Evolutionary conservation across 768 basidiomycete genomes (phyloP).

Genomic region (Artomyces pyxidatus): DNA sequence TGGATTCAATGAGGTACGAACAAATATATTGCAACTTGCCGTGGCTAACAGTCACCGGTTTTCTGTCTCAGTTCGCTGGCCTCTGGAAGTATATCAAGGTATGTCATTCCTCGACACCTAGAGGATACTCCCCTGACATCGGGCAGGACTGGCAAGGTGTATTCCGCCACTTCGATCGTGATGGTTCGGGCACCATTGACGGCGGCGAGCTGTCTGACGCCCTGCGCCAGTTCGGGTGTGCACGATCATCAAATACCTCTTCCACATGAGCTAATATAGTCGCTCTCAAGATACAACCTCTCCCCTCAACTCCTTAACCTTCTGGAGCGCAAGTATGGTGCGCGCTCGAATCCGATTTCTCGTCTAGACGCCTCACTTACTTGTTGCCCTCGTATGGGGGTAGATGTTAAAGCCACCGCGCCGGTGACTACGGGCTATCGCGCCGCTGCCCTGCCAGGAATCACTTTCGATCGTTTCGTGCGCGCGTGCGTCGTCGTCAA

Average conservation of each 20-base stretch:
- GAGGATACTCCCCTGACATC: not conserved
- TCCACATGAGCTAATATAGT: not conserved
- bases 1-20: constrained; percentile 61
- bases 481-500: constrained; percentile 71
- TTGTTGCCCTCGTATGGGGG: too few relatives aligned
- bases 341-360: too few relatives aligned
- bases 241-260: constrained; percentile 16
- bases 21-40: too few relatives aligned
- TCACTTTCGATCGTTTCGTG: too few relatives aligned
- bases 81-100: constrained; percentile 80
- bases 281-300: constrained; percentile 46
- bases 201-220: constrained; percentile 58
- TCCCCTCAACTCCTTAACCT: constrained; percentile 56
- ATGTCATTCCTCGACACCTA: not conserved
- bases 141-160: constrained; percentile 74
- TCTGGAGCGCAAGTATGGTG: constrained; percentile 78
- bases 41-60: not conserved
- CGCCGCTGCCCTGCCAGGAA: too few relatives aligned
- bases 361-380: too few relatives aligned
- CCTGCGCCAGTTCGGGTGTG: constrained; percentile 59
- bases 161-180: constrained; percentile 79
- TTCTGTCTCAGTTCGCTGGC: constrained; percentile 45
- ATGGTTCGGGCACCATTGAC: constrained; percentile 76
- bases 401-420: constrained; percentile 44
- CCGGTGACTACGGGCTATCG: constrained; percentile 18